These are phyloP conservation scores for Mycena belliarum DNA, from an alignment of 768 basidiomycete genomes.

Conservation along the genomic window DNA sequence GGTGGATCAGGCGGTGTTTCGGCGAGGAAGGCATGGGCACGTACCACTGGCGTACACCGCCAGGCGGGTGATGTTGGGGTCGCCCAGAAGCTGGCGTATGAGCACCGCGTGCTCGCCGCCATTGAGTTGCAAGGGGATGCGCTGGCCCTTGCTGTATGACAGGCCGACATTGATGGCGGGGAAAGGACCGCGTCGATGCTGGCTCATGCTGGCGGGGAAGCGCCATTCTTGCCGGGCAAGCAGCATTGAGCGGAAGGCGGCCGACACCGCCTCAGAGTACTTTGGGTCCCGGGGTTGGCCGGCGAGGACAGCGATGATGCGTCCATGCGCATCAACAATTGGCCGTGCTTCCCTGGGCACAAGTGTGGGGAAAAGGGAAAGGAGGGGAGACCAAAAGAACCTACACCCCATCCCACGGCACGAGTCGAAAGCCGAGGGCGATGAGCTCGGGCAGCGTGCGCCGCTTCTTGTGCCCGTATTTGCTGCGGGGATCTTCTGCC, in stretches of 20 bases:
- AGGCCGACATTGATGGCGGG: neutral
- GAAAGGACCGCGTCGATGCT: conserved; percentile 6
- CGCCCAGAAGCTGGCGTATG: neutral
- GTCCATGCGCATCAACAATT: neutral
- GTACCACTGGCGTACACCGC: conserved; percentile 21
- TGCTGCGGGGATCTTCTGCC: neutral
- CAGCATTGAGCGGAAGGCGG: no score
- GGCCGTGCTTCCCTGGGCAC: neutral
- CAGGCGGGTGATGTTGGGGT: neutral
- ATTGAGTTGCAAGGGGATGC: neutral
- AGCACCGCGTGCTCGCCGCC: neutral
- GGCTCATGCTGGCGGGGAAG: neutral
- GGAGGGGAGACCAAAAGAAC: neutral
- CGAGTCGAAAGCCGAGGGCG: neutral
- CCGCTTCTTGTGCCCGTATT: conserved; percentile 3
- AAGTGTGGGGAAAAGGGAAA: neutral
- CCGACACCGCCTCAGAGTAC: neutral
- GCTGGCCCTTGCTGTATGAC: neutral
- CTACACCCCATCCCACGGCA: neutral
- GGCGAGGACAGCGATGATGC: conserved; percentile 7
- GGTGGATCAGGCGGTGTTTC: no score
- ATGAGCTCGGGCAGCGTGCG: neutral
- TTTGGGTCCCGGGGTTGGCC: conserved; percentile 1
- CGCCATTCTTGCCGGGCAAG: no score
- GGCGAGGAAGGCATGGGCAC: no score